Evolutionary conservation across 768 basidiomycete species (phyloP), one percentile per base, ranked within the genome.

Genomic region (Mycena albidolilacea): DNA sequence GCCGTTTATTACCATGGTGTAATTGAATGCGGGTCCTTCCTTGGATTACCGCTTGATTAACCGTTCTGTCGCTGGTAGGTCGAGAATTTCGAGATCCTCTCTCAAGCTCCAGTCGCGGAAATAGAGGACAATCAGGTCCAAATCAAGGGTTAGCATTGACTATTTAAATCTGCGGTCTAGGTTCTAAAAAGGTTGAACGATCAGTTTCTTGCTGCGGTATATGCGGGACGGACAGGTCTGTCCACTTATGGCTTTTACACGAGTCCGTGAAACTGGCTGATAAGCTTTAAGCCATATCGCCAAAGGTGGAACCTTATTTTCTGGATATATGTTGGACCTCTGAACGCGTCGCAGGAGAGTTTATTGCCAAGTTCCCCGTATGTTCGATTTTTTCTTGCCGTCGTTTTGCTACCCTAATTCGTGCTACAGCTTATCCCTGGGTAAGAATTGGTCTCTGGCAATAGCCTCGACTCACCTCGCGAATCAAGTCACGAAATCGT

Each of bases 281-380:
- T 61, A 59, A 17, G 7, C 1, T 61, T 55, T 46, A 17, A 75
- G 75, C 54, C 75, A 76, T 55, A 73, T 76, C n/a, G 75, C 75
- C 43, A 76, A 76, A 48, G 75, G 75, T 70, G 35, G 17, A 17
- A 15, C 21, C 17, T 9, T 43, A 50, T 50, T 17, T 11, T 70
- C 7, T 38, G 12, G 19, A 43, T 8, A 61, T 64, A 12, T 41
- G 46, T 37, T 43, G 30, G 11, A 8, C 55, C 71, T 35, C 46
- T 70, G 15, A 76, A 69, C 57, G 54, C 61, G 39, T 38, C 65
- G 83, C 83, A 81, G 92, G 92, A 75, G 90, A 93, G 80, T 93
- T 93, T 78, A 90, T 92, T 75, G 85, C 89, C n/a, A 85, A 88
- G 77, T 93, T 93, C 80, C 92, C 92, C 21, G 91, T 91, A 78